Base-by-base conservation (phyloP, 352 stramenopile genomes). In the Plasmopara viticola region DNA sequence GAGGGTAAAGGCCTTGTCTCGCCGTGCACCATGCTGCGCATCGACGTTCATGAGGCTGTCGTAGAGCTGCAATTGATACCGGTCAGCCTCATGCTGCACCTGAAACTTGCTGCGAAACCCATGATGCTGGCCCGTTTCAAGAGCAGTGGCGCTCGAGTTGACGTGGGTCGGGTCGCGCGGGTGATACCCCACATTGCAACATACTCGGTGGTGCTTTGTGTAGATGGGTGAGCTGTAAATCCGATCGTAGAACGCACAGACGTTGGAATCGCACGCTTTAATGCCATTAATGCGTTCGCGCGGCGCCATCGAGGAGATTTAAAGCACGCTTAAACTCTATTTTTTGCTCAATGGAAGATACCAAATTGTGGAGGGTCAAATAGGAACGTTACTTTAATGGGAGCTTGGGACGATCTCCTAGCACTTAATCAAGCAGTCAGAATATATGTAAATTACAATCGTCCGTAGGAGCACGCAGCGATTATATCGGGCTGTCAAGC, bases 171-270 rank as follows among this genome's bases (percentile, higher is more conserved):
- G 41, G 31, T 46, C 53, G n/a, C 62, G 47, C 6, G 63, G 58
- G 48, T 74, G 60, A 53, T 79, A 89, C 40, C 76, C 79, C 6
- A 87, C 64, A 58, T 90, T 90, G 63, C 74, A 87, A 38, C 76
- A 75, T 39, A 87, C 65, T 54, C 70, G 78, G 49, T 87, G 79
- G 60, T 83, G 68, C 44, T 75, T 44, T 4, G 68, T 58, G 64
- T 74, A 90, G 43, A 90, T 62, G 25, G 68, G 68, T 41, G 79
- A 87, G 67, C 82, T 69, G 69, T 82, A 90, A 48, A 90, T 59
- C 15, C 79, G 72, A 59, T 90, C 74, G 64, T 90, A 90, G 64
- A 90, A 87, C 48, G 76, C 75, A 40, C 72, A 65, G 39, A 87
- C 65, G 58, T 61, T 84, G 20, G 72, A 57, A 45, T 44, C 20